Conservation (phyloP, 2,329 filamentous ascomycete genomes). For the Colletotrichum sp. region DNA sequence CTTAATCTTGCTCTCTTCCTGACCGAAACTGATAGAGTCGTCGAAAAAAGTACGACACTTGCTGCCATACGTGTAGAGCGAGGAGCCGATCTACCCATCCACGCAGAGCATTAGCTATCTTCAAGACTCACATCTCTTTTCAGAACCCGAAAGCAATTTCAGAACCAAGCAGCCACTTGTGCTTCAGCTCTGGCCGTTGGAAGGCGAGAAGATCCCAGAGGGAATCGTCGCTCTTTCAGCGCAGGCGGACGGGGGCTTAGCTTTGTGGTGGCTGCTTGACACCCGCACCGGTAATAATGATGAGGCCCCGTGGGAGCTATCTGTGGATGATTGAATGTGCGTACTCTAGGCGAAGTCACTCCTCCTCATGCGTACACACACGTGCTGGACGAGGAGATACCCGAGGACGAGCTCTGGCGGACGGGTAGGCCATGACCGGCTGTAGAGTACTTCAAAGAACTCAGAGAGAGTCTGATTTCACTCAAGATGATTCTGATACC, state of each 20-base stretch:
- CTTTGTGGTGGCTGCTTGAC: neutral
- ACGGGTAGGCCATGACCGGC: neutral
- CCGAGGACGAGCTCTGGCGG: neutral
- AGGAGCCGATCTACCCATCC: neutral
- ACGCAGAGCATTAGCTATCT: neutral
- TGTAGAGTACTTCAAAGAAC: neutral
- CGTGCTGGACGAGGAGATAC: neutral
- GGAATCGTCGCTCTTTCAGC: neutral
- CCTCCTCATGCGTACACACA: neutral
- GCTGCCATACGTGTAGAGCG: neutral
- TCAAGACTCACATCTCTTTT: neutral
- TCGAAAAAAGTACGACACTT: neutral
- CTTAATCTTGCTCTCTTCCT: fast-evolving
- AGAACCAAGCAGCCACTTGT: neutral
- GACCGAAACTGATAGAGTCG: fast-evolving
- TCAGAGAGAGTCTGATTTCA: neutral
- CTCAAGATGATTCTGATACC: neutral
- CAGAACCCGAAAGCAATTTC: neutral
- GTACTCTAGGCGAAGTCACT: neutral
- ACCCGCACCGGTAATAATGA: fast-evolving
- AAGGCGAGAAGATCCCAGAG: neutral
- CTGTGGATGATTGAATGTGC: neutral
- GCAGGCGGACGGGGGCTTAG: neutral
- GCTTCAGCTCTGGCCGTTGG: neutral
- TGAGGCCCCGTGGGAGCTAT: fast-evolving